A percentile compares a stretch with the other conserved stretches of the same genome.
Evolutionary conservation across 140 eudicot species (phyloP).

Genomic region (Flaveria floridana): DNA sequence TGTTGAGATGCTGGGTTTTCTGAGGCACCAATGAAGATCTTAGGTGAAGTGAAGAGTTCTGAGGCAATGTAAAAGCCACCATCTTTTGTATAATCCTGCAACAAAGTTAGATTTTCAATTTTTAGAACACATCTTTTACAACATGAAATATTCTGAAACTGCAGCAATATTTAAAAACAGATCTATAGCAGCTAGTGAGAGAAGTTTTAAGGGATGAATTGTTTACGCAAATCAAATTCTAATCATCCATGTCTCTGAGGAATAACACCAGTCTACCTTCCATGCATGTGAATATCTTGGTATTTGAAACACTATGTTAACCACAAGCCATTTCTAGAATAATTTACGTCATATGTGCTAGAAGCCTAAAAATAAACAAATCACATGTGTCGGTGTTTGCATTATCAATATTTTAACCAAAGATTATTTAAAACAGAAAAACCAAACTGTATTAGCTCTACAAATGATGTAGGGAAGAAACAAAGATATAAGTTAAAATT

Average conservation of each 20-base stretch:
- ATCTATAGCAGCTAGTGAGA: slow-evolving; percentile 1
- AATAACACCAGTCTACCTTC: not conserved
- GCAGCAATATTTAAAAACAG: not conserved
- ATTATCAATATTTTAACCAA: not conserved
- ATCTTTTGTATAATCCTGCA: slow-evolving; percentile 32
- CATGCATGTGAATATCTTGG: too few relatives aligned
- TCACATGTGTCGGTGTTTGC: not conserved
- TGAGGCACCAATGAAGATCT: slow-evolving; percentile 22
- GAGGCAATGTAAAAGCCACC: slow-evolving; percentile 33
- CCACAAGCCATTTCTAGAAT: too few relatives aligned
- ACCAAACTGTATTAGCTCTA: not conserved
- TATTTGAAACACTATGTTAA: too few relatives aligned
- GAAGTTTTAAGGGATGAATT: not conserved
- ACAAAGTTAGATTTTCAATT: not conserved
- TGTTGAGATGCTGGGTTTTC: slow-evolving; percentile 19
- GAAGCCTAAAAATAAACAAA: not conserved
- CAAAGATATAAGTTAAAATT: too few relatives aligned
- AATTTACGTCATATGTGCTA: too few relatives aligned
- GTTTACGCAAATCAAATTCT: not conserved
- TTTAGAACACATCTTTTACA: not conserved
- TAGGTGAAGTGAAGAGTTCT: slow-evolving; percentile 26
- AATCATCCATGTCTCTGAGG: not conserved
- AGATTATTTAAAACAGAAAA: not conserved
- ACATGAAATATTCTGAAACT: not conserved
- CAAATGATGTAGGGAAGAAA: not conserved